These are phyloP conservation scores for Fusarium falciforme DNA, from an alignment of 2,329 filamentous ascomycete genomes.

Conservation along the genomic window DNA sequence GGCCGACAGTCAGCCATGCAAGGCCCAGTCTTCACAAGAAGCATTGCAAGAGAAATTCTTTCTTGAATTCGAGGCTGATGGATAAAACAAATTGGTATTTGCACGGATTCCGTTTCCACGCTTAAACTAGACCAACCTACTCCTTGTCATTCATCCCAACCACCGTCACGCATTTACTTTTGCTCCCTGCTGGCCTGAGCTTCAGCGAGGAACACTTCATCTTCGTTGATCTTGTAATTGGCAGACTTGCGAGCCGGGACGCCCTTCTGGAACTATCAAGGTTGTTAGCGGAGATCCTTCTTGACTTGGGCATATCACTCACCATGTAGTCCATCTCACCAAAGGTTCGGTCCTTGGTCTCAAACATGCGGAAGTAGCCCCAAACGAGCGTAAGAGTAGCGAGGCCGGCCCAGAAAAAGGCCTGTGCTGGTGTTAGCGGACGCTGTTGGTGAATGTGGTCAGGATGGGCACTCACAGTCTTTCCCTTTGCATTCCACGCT, in stretches of 20 bases:
- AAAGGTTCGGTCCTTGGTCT: conserved; percentile 59
- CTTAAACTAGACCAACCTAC: background rate
- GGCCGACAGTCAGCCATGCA: conserved; percentile 8
- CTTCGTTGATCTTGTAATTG: conserved; percentile 50
- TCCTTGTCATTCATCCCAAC: background rate
- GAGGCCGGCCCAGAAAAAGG: conserved; percentile 56
- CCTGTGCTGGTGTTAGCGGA: conserved; percentile 40
- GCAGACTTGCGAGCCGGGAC: conserved; percentile 54
- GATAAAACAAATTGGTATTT: conserved; percentile 22
- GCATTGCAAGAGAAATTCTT: background rate
- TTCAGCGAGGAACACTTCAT: conserved; percentile 46
- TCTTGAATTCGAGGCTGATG: background rate
- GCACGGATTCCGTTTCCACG: background rate
- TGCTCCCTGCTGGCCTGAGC: conserved; percentile 29
- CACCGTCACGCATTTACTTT: conserved; percentile 2
- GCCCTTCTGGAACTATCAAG: conserved; percentile 48
- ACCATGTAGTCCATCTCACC: conserved; percentile 59
- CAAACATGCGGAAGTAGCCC: conserved; percentile 57
- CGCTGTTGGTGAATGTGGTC: background rate
- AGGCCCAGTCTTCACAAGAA: background rate
- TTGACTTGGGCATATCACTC: background rate
- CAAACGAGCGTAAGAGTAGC: conserved; percentile 53
- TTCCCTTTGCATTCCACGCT: conserved; percentile 54
- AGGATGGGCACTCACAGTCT: conserved; percentile 45
- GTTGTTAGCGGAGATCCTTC: conserved; percentile 18